A percentile compares a stretch with the other conserved stretches of the same genome.
These are phyloP conservation scores for Camillea tinctor DNA, from an alignment of 2,329 filamentous ascomycete genomes.

Conservation along the genomic window DNA sequence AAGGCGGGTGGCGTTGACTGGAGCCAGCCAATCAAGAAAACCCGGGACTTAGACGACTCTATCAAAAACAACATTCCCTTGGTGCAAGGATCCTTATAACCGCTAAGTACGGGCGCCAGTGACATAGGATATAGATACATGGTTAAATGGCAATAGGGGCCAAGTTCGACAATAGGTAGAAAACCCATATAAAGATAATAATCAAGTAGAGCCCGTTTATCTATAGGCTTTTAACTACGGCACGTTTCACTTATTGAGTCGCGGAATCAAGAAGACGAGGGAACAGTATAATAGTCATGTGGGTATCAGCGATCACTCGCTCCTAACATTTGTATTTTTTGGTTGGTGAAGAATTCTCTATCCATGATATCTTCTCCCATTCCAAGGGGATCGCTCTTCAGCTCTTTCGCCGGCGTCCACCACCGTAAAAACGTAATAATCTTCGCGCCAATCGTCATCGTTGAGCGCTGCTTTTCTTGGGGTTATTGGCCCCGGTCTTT, in stretches of 20 bases:
- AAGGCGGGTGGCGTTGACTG: constrained; percentile 31
- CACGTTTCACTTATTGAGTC: not conserved
- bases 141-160: not conserved
- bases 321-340: constrained; percentile 30
- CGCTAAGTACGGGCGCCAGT: constrained; percentile 1
- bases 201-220: not conserved
- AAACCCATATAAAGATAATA: no score
- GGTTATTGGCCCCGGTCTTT: constrained; percentile 31
- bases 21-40: constrained; percentile 25
- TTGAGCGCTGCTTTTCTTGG: constrained; percentile 14
- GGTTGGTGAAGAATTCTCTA: constrained; percentile 27
- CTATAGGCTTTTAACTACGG: not conserved
- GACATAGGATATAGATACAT: not conserved
- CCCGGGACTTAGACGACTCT: not conserved
- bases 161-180: not conserved
- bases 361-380: constrained; percentile 18
- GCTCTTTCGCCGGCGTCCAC: constrained; percentile 25
- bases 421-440: constrained; percentile 31
- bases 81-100: constrained; percentile 9
- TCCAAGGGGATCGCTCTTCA: constrained; percentile 23
- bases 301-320: constrained; percentile 22
- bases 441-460: constrained; percentile 21
- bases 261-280: not conserved
- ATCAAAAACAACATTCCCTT: constrained; percentile 3
- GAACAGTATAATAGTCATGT: constrained; percentile 7